phyloP scores from a whole-genome alignment of 1,284 basidiomycete species.

The Trichosporon sp. region DNA sequence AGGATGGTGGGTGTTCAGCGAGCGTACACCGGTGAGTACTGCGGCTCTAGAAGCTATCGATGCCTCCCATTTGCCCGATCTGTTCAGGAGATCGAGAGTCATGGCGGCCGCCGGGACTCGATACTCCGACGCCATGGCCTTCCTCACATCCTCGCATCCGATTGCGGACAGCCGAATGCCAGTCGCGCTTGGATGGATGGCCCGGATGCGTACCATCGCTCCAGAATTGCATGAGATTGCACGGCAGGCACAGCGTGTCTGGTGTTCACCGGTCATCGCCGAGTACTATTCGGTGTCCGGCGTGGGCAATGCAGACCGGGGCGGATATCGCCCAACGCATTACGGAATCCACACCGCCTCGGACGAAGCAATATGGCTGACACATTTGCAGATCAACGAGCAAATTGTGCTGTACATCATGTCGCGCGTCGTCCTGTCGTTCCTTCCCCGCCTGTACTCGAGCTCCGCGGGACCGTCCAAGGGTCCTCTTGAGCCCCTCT shows the following conservation, averaged over 20 bases:
- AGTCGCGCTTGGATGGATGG: neutral
- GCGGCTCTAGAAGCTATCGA: neutral
- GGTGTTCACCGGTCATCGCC: neutral
- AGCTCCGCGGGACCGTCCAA: slow-evolving; percentile 37
- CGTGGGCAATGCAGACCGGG: neutral
- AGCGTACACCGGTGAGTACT: slow-evolving; percentile 65
- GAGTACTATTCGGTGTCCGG: neutral
- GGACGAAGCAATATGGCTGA: neutral
- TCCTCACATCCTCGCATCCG: neutral
- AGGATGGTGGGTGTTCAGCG: slow-evolving; percentile 89
- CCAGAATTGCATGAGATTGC: neutral
- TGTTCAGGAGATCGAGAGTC: neutral
- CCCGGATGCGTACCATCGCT: neutral
- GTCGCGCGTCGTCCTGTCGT: slow-evolving; percentile 78
- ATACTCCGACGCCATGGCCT: neutral
- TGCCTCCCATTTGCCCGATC: neutral
- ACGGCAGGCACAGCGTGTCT: neutral
- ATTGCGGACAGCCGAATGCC: neutral
- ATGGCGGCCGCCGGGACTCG: neutral
- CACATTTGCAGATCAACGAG: slow-evolving; percentile 69
- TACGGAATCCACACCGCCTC: neutral
- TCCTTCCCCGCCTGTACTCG: slow-evolving; percentile 63
- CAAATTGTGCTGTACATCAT: slow-evolving; percentile 98
- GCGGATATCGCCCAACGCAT: neutral
- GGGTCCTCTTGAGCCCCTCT: slow-evolving; percentile 34